Percentiles rank a stretch among this genome's conserved stretches.
phyloP scores from a whole-genome alignment of 352 stramenopile species.

The Elongisporangium undulatum region DNA sequence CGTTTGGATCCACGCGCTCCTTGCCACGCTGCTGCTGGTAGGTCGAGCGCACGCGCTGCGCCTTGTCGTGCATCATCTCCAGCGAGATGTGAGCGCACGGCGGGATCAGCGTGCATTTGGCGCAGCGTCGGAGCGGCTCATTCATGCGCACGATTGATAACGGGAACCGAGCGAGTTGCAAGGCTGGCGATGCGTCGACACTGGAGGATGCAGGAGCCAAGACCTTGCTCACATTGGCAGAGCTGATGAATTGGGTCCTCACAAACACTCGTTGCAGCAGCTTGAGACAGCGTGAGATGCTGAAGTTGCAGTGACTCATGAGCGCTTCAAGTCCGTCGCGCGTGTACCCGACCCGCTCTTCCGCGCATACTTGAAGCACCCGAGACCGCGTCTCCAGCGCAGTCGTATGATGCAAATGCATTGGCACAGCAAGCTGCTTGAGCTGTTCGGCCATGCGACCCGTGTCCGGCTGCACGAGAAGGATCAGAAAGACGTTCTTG shows the following conservation, averaged over 20 bases:
- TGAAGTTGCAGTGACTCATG: slow-evolving; percentile 18
- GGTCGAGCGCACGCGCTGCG: slow-evolving; percentile 33
- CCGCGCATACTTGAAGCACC: slow-evolving; percentile 43
- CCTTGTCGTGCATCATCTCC: slow-evolving; percentile 35
- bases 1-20: slow-evolving; percentile 9
- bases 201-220: not conserved
- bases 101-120: slow-evolving; percentile 59
- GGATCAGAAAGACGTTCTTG: slow-evolving; percentile 51
- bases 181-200: not conserved
- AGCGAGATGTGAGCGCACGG: slow-evolving; percentile 55
- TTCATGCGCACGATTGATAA: slow-evolving; percentile 60
- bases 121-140: slow-evolving; percentile 50
- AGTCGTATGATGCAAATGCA: slow-evolving; percentile 37
- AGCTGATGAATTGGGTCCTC: slow-evolving; percentile 43
- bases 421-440: slow-evolving; percentile 22
- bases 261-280: slow-evolving; percentile 46
- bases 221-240: slow-evolving; percentile 45
- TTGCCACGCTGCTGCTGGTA: slow-evolving; percentile 17
- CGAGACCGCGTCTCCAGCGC: slow-evolving; percentile 45
- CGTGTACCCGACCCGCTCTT: slow-evolving; percentile 45
- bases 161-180: slow-evolving; percentile 26
- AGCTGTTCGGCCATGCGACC: slow-evolving; percentile 63
- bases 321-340: slow-evolving; percentile 54
- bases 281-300: slow-evolving; percentile 35
- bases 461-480: slow-evolving; percentile 44